These are phyloP conservation scores for Cystobasidium slooffiae DNA, from an alignment of 1,284 basidiomycete species.

Conservation along the genomic window DNA sequence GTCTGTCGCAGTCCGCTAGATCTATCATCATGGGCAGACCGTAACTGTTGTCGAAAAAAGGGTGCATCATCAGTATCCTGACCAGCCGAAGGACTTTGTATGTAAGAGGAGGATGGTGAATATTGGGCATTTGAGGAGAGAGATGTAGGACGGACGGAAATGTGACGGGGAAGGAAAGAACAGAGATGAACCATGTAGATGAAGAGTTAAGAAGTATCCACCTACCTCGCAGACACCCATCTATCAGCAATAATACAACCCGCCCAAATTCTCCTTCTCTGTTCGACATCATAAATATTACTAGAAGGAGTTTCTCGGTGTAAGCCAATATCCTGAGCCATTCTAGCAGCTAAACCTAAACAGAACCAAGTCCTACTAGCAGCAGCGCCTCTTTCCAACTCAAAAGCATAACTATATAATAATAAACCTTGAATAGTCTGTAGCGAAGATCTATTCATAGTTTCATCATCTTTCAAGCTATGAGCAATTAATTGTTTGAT, in stretches of 20 bases:
- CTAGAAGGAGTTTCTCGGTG: slow-evolving; percentile 68
- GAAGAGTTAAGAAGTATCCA: neutral
- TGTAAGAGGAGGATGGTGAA: too few relatives aligned
- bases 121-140: too few relatives aligned
- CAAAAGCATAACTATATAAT: slow-evolving; percentile 74
- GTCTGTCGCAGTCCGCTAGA: slow-evolving; percentile 87
- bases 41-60: slow-evolving; percentile 61
- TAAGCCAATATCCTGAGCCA: slow-evolving; percentile 88
- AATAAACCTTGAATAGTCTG: slow-evolving; percentile 87
- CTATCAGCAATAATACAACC: slow-evolving; percentile 87
- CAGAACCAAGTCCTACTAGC: slow-evolving; percentile 56
- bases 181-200: neutral
- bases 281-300: slow-evolving; percentile 65
- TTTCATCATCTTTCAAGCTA: slow-evolving; percentile 74
- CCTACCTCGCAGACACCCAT: slow-evolving; percentile 60
- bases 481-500: slow-evolving; percentile 76
- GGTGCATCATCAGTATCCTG: too few relatives aligned
- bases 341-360: slow-evolving; percentile 53
- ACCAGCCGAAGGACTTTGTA: too few relatives aligned
- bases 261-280: slow-evolving; percentile 84
- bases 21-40: slow-evolving; percentile 90
- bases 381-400: slow-evolving; percentile 58
- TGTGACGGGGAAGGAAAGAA: neutral
- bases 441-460: slow-evolving; percentile 81
- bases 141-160: slow-evolving; percentile 53